These are phyloP conservation scores for Triticum urartu DNA, from an alignment of 176 grass and related monocot genomes.

Conservation along the genomic window DNA sequence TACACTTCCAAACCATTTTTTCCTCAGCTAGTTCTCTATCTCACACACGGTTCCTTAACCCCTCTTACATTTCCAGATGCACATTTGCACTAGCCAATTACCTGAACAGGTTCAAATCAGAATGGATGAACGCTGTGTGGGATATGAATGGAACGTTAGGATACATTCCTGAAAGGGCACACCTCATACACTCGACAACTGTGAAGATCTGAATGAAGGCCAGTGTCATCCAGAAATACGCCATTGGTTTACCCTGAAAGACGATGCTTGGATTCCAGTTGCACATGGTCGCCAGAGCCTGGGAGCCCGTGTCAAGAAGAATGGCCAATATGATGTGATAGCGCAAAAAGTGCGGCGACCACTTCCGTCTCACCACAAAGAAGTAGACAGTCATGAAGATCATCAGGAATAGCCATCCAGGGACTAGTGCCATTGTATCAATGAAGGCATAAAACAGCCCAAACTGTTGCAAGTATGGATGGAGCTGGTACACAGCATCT, in stretches of 20 bases:
- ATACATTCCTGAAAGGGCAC: constrained; percentile 60
- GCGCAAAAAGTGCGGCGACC: constrained; percentile 80
- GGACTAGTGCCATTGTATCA: constrained; percentile 71
- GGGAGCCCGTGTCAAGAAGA: constrained; percentile 73
- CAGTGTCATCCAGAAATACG: constrained; percentile 70
- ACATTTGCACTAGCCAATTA: constrained; percentile 30
- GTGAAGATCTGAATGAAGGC: constrained; percentile 79
- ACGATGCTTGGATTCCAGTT: constrained; percentile 73
- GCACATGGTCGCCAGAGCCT: constrained; percentile 55
- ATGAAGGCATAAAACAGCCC: constrained; percentile 66
- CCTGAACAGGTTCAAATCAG: constrained; percentile 76
- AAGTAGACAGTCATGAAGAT: constrained; percentile 72
- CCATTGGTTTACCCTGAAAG: constrained; percentile 63
- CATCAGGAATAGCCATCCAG: constrained; percentile 63
- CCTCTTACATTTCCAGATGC: constrained; percentile 20
- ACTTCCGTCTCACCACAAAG: constrained; percentile 74
- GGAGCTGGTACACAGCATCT: constrained; percentile 75
- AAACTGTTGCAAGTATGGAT: constrained; percentile 61
- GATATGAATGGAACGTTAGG: constrained; percentile 70
- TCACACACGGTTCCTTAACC: not conserved
- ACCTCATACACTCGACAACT: constrained; percentile 84
- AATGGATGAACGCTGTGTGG: constrained; percentile 77
- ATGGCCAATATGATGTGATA: constrained; percentile 82
- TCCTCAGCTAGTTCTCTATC: not conserved
- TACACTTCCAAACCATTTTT: not conserved